phyloP scores from a whole-genome alignment of 148 eudicot genomes.

The Chenopodium album region DNA sequence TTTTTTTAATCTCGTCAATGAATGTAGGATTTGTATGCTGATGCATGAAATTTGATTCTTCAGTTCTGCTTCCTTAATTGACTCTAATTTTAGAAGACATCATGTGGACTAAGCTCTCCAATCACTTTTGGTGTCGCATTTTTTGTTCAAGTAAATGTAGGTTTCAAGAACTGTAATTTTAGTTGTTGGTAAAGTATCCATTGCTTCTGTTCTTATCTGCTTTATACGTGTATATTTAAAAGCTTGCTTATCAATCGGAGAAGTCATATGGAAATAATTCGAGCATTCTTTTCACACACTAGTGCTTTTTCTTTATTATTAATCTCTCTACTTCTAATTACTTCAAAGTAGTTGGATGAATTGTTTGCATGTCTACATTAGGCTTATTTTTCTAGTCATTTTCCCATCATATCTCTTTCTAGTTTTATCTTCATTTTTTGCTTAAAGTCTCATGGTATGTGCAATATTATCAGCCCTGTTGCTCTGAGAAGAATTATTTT shows the following conservation, averaged over 20 bases:
- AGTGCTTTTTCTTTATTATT: background rate
- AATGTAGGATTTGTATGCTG: too few relatives aligned
- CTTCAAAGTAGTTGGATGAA: background rate
- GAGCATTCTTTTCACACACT: background rate
- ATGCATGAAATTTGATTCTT: too few relatives aligned
- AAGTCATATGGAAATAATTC: background rate
- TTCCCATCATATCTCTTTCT: background rate
- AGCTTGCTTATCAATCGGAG: background rate
- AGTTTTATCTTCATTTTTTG: background rate
- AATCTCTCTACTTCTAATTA: background rate
- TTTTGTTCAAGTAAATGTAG: background rate
- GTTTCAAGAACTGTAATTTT: background rate
- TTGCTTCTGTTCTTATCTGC: background rate
- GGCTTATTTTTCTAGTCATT: background rate
- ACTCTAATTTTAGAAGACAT: background rate
- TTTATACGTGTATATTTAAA: background rate
- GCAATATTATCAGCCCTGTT: background rate
- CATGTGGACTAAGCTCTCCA: background rate
- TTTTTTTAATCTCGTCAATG: too few relatives aligned
- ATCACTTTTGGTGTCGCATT: background rate
- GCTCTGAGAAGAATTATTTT: background rate
- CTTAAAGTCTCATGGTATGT: background rate
- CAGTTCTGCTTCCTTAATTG: too few relatives aligned
- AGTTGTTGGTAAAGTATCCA: background rate
- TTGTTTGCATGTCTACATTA: background rate